Percentiles rank a stretch among this genome's conserved stretches.
Evolutionary conservation across 352 stramenopile species (phyloP).

Genomic region (Detonula confervacea): DNA sequence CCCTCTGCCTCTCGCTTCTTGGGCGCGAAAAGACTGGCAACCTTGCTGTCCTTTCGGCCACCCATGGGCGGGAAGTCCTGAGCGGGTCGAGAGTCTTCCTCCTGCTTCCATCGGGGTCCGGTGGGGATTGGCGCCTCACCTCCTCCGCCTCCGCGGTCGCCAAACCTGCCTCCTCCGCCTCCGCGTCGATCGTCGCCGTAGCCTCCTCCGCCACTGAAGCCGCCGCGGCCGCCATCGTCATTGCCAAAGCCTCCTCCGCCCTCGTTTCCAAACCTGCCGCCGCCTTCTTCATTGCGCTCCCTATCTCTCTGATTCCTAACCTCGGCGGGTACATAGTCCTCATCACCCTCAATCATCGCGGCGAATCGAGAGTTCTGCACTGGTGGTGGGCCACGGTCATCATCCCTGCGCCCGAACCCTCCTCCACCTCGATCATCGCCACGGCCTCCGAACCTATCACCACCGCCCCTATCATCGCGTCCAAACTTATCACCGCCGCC

Average conservation of each 20-base stretch:
- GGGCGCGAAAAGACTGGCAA: slow-evolving; percentile 67
- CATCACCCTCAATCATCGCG: slow-evolving; percentile 45
- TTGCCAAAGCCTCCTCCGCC: slow-evolving; percentile 26
- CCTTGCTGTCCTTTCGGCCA: slow-evolving; percentile 37
- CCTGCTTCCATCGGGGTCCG: slow-evolving; percentile 42
- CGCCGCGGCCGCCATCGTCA: slow-evolving; percentile 31
- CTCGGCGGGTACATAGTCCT: slow-evolving; percentile 40
- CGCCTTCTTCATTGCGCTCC: slow-evolving; percentile 27
- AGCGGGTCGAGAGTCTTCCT: background rate
- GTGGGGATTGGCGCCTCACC: slow-evolving; percentile 32
- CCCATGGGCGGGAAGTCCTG: slow-evolving; percentile 16
- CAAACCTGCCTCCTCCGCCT: slow-evolving; percentile 32
- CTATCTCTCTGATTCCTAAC: slow-evolving; percentile 34
- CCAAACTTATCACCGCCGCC: too few relatives aligned
- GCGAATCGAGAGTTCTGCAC: slow-evolving; percentile 76
- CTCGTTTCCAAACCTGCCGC: slow-evolving; percentile 24
- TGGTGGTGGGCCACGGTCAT: slow-evolving; percentile 42
- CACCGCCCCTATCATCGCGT: slow-evolving; percentile 45
- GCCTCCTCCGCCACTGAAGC: slow-evolving; percentile 34
- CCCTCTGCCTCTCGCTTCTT: slow-evolving; percentile 54
- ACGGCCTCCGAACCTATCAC: slow-evolving; percentile 10
- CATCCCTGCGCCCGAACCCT: slow-evolving; percentile 23
- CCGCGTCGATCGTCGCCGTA: slow-evolving; percentile 18
- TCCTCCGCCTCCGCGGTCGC: slow-evolving; percentile 37
- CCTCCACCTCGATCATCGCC: slow-evolving; percentile 38